Conservation (phyloP, 2,329 filamentous ascomycete genomes). For the Pseudocercospora crystallina region DNA sequence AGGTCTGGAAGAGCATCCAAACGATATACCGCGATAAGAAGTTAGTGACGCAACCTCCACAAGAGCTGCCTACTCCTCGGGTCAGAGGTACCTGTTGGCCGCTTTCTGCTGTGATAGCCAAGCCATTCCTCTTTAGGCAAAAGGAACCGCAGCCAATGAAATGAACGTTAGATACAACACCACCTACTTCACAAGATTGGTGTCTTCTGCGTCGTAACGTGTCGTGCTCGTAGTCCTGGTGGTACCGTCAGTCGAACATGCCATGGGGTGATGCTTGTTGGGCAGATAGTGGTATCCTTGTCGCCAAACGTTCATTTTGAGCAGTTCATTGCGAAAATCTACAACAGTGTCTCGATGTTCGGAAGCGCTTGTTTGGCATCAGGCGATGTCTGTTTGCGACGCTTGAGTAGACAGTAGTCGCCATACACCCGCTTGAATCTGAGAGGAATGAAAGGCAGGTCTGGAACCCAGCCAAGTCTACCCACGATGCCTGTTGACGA, state of each 20-base stretch:
- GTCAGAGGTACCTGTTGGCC: not conserved
- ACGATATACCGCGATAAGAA: not conserved
- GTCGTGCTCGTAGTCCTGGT: too few species aligned
- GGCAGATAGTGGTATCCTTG: too few species aligned
- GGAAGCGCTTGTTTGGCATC: slow-evolving; percentile 11
- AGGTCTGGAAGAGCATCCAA: too few species aligned
- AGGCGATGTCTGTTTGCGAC: slow-evolving; percentile 39
- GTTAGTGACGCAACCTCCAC: not conserved
- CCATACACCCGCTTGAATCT: slow-evolving; percentile 77
- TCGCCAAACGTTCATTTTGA: too few species aligned
- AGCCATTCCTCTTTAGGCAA: slow-evolving; percentile 3
- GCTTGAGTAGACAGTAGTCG: slow-evolving; percentile 77
- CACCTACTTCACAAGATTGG: too few species aligned
- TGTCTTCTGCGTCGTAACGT: too few species aligned
- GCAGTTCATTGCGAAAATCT: too few species aligned
- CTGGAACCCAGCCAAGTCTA: slow-evolving; percentile 79
- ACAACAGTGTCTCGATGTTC: slow-evolving; percentile 21
- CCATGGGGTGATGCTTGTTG: too few species aligned
- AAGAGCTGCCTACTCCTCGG: not conserved
- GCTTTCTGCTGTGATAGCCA: slow-evolving; percentile 1
- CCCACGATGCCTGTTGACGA: slow-evolving; percentile 70
- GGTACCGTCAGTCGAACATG: too few species aligned
- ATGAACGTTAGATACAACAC: too few species aligned
- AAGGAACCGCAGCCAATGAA: not conserved
- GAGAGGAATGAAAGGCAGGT: slow-evolving; percentile 66